Evolutionary conservation across 2,329 filamentous ascomycete genomes (phyloP).

Genomic region (Rhytidhysteron rufulum): DNA sequence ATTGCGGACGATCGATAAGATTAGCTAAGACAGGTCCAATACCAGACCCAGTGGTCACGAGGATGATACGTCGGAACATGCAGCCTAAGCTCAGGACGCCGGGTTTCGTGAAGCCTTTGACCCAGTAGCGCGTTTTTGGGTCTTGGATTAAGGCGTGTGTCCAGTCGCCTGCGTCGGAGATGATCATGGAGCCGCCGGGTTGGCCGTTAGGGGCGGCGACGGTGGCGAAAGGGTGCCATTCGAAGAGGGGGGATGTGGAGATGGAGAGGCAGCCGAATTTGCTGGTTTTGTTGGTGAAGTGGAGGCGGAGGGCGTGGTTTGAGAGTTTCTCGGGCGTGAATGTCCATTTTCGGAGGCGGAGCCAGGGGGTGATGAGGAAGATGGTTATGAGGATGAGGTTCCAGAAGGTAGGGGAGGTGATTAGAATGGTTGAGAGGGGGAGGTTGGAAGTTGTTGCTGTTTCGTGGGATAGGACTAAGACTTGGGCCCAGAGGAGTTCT

Average conservation of each 20-base stretch:
- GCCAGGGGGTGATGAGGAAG: conserved; percentile 69
- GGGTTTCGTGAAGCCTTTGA: conserved; percentile 24
- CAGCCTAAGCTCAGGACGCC: conserved; percentile 28
- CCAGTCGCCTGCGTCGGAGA: conserved; percentile 35
- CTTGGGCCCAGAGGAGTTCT: conserved; percentile 22
- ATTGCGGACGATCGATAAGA: conserved; percentile 49
- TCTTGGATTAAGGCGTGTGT: conserved; percentile 17
- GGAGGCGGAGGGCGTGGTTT: conserved; percentile 66
- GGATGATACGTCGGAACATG: conserved; percentile 27
- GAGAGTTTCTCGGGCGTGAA: conserved; percentile 67
- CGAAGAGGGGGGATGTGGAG: conserved; percentile 21
- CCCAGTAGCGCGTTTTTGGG: conserved; percentile 18
- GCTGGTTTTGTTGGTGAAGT: conserved; percentile 34
- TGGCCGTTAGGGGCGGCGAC: conserved; percentile 18
- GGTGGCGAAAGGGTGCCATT: conserved; percentile 38
- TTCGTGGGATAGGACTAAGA: conserved; percentile 19
- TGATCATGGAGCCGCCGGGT: conserved; percentile 21
- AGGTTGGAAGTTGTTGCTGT: conserved; percentile 2
- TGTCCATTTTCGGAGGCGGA: conserved; percentile 63
- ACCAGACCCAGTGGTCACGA: conserved; percentile 33
- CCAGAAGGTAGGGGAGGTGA: conserved; percentile 52
- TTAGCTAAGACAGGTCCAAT: conserved; percentile 44
- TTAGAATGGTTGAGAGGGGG: conserved; percentile 5
- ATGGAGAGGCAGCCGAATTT: conserved; percentile 31
- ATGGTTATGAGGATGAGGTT: conserved; percentile 61